Conservation (phyloP, 2,329 filamentous ascomycete genomes). For the Apiospora kogelbergensis region DNA sequence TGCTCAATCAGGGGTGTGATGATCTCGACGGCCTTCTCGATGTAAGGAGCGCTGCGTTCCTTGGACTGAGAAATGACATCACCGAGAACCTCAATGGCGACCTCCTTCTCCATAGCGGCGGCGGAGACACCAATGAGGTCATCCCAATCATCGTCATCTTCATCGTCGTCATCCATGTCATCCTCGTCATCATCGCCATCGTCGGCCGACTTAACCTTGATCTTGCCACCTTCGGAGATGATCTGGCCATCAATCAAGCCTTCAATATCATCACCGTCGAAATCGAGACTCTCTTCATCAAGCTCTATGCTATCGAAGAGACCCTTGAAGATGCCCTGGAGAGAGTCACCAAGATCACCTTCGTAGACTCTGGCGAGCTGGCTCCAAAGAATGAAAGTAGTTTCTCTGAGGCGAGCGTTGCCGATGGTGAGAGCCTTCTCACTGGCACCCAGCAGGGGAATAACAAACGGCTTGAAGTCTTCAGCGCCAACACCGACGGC, state of each 20-base stretch:
- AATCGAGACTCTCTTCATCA: constrained; percentile 82
- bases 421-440: constrained; percentile 88
- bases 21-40: constrained; percentile 83
- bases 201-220: constrained; percentile 70
- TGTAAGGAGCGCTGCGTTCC: constrained; percentile 58
- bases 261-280: constrained; percentile 61
- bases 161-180: constrained; percentile 51
- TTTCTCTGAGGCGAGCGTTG: constrained; percentile 89
- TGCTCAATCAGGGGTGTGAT: constrained; percentile 83
- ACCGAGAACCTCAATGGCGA: constrained; percentile 90
- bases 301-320: constrained; percentile 84
- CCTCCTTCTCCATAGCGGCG: constrained; percentile 93
- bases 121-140: constrained; percentile 83
- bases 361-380: constrained; percentile 92
- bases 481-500: constrained; percentile 82
- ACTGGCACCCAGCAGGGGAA: constrained; percentile 86
- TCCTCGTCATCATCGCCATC: constrained; percentile 85
- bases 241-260: constrained; percentile 41
- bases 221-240: constrained; percentile 77
- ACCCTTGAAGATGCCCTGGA: constrained; percentile 74
- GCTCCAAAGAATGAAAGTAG: constrained; percentile 96
- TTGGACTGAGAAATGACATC: constrained; percentile 79
- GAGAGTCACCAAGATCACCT: constrained; percentile 76
- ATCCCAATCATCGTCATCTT: constrained; percentile 82
- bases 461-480: constrained; percentile 87